These are phyloP conservation scores for Priceomyces fermenticarens DNA, from an alignment of 805 yeast species.

Conservation along the genomic window DNA sequence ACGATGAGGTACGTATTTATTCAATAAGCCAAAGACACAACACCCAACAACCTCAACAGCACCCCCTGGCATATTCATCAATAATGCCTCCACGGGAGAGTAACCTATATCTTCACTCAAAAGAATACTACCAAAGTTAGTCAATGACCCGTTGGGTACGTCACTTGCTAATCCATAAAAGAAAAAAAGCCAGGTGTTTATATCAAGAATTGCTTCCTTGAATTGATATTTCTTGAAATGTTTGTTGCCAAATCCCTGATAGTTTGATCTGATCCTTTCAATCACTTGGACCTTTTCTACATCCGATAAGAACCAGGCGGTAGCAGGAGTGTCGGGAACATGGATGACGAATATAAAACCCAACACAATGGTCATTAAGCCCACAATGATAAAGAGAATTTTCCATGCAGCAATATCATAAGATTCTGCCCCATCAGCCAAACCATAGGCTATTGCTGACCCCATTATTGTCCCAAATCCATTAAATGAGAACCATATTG, in stretches of 20 bases:
- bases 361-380: constrained; percentile 51
- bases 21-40: constrained; percentile 22
- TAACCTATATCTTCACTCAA: constrained; percentile 22
- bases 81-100: constrained; percentile 17
- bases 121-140: constrained; percentile 32
- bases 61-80: constrained; percentile 35
- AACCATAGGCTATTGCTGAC: constrained; percentile 52
- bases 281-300: constrained; percentile 33
- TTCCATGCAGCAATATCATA: constrained; percentile 57
- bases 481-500: constrained; percentile 34
- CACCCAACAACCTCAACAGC: constrained; percentile 27
- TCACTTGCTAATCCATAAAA: constrained; percentile 20
- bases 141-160: constrained; percentile 37
- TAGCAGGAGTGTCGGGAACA: constrained; percentile 35
- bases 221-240: constrained; percentile 36
- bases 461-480: constrained; percentile 41
- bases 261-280: constrained; percentile 27
- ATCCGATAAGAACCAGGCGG: constrained; percentile 37
- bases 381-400: constrained; percentile 56
- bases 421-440: constrained; percentile 32
- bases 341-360: constrained; percentile 48
- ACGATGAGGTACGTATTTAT: constrained; percentile 19
- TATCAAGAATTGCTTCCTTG: constrained; percentile 32
- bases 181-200: constrained; percentile 33
- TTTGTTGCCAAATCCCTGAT: constrained; percentile 43